Percentiles rank a stretch among this genome's conserved stretches.
phyloP scores from a whole-genome alignment of 345 rosid genomes.

The Turnera subulata region DNA sequence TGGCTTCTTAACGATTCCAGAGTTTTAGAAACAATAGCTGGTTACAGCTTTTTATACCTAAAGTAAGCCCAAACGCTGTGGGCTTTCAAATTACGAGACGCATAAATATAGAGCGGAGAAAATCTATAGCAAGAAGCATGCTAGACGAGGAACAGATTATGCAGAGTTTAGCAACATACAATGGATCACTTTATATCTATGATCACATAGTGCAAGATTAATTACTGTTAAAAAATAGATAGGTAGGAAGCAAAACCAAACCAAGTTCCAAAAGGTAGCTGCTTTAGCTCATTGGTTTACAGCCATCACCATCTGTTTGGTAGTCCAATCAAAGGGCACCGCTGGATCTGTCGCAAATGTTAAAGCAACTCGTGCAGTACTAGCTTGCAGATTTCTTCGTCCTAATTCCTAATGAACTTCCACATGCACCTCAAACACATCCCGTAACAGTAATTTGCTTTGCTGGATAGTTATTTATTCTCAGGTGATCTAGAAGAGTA shows the following conservation, averaged over 20 bases:
- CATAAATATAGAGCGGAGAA: background rate
- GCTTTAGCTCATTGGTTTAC: constrained; percentile 33
- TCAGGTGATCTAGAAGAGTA: constrained; percentile 19
- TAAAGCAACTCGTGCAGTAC: constrained; percentile 32
- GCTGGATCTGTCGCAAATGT: constrained; percentile 31
- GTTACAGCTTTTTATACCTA: too few species aligned
- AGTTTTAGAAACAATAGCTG: too few species aligned
- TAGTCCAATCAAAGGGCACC: constrained; percentile 37
- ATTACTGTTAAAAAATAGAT: constrained; percentile 21
- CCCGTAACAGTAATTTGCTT: constrained; percentile 32
- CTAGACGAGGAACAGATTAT: constrained; percentile 9
- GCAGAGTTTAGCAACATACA: constrained; percentile 16
- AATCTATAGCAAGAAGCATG: background rate
- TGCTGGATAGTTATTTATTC: constrained; percentile 34
- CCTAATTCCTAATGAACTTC: constrained; percentile 27
- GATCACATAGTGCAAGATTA: constrained; percentile 13
- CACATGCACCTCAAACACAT: constrained; percentile 21
- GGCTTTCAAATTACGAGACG: too few species aligned
- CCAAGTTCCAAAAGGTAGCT: constrained; percentile 32
- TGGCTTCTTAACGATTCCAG: too few species aligned
- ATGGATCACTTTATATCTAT: constrained; percentile 6
- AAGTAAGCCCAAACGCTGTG: too few species aligned
- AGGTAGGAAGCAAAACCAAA: constrained; percentile 30
- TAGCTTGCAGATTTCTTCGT: constrained; percentile 41
- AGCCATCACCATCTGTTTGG: constrained; percentile 40